These are phyloP conservation scores for Nepenthes gracilis DNA, from an alignment of 148 eudicot genomes.

Conservation along the genomic window DNA sequence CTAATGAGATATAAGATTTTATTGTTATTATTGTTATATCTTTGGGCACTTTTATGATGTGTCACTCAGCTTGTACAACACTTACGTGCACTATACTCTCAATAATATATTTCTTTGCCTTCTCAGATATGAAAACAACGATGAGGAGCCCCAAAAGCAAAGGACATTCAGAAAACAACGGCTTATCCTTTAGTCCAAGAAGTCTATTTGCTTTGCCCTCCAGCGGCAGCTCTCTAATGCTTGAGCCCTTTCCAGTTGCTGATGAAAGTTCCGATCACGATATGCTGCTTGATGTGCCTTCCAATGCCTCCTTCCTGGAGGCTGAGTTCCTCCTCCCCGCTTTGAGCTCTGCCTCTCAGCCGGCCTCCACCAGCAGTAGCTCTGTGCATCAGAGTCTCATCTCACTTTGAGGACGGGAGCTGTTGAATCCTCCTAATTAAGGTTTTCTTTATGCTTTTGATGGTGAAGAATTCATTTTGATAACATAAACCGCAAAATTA, in stretches of 20 bases:
- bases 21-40: too few relatives aligned
- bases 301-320: slow-evolving; percentile 64
- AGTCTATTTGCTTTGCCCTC: slow-evolving; percentile 42
- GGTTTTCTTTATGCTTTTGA: too few relatives aligned
- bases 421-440: too few relatives aligned
- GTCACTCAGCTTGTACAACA: too few relatives aligned
- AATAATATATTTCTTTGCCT: too few relatives aligned
- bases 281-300: slow-evolving; percentile 70
- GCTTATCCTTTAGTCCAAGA: slow-evolving; percentile 34
- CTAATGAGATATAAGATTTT: too few relatives aligned
- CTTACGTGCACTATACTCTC: too few relatives aligned
- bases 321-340: slow-evolving; percentile 69
- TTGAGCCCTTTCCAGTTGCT: slow-evolving; percentile 32
- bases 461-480: too few relatives aligned
- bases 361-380: slow-evolving; percentile 57
- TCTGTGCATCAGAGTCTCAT: slow-evolving; percentile 29
- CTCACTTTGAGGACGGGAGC: slow-evolving; percentile 18
- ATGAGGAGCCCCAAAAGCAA: slow-evolving; percentile 51
- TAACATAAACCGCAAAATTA: too few relatives aligned
- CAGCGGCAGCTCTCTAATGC: slow-evolving; percentile 34
- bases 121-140: slow-evolving; percentile 38
- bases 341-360: slow-evolving; percentile 37
- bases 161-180: slow-evolving; percentile 32
- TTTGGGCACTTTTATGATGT: too few relatives aligned
- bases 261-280: slow-evolving; percentile 76